Base-by-base conservation (phyloP, 2,329 filamentous ascomycete genomes). In the Pestalotiopsis sp. region DNA sequence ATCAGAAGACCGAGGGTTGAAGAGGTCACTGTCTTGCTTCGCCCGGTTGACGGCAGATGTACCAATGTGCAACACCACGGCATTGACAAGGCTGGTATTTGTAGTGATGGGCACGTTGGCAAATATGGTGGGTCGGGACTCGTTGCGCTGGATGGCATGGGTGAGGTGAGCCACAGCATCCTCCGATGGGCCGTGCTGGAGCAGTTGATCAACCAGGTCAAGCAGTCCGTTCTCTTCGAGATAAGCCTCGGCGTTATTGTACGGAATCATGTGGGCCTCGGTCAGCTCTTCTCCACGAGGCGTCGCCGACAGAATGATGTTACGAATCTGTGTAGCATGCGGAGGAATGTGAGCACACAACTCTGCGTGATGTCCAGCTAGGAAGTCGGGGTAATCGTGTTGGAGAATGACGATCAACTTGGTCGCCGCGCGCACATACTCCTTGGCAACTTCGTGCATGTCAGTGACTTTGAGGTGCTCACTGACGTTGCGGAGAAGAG, bases 381-480 rank as follows among this genome's bases (percentile, higher is more conserved):
- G 83, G 80, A 97, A 99, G 68, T 98, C 94, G 0, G 95, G 93
- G 80, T 94, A 98, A 79, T 99, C 96, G 77, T 98, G 96, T 73
- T 97, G 93, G 66, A 99, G 84, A 66, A 97, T 88, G 41, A 97
- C 84, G 67, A 98, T 83, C 69, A 98, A 88, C 76, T 97, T 94
- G 62, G 97, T 83, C 1, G 93, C 89, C 9, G 92, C 94, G 70
- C 93, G 91, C 79, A 97, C 98, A 70, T 97, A 89, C 67, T 95
- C 93, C 78, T 93, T 95, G 41, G 91, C 89, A 65, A 93, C 86
- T 41, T 89, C 85, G 3, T 90, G 86, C 17, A 94, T 86, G 68
- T 90, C 90, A 36, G 91, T 83, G 11, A 90, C 87, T 80, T 95
- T 96, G 72, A 97, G 85, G 70, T 96, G 88, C 73, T 95, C 91